Conservation (phyloP, 2,329 filamentous ascomycete species). For the Magnaporthales sp. region DNA sequence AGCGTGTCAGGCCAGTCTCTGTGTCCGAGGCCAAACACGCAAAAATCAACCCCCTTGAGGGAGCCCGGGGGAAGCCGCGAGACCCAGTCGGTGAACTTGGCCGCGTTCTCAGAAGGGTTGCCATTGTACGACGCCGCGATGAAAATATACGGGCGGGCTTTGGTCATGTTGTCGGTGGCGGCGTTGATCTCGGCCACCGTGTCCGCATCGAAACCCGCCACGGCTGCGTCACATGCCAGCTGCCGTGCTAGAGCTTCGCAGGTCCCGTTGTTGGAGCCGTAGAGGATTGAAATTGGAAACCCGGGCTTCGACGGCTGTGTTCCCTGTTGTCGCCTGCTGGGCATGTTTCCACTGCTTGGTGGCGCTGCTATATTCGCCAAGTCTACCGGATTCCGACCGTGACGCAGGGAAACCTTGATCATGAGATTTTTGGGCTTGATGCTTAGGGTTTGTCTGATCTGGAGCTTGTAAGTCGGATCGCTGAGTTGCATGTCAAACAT, state of each 20-base stretch:
- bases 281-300: slow-evolving; percentile 50
- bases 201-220: slow-evolving; percentile 48
- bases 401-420: slow-evolving; percentile 50
- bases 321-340: too few relatives aligned
- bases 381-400: slow-evolving; percentile 41
- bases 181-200: slow-evolving; percentile 47
- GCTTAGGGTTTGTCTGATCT: slow-evolving; percentile 44
- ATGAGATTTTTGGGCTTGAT: slow-evolving; percentile 53
- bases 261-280: slow-evolving; percentile 66
- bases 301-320: slow-evolving; percentile 11
- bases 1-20: slow-evolving; percentile 51
- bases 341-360: neutral
- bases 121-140: slow-evolving; percentile 65
- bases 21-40: slow-evolving; percentile 59
- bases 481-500: slow-evolving; percentile 60
- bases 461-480: slow-evolving; percentile 53
- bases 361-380: slow-evolving; percentile 17
- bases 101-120: slow-evolving; percentile 61
- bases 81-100: slow-evolving; percentile 45
- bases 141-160: slow-evolving; percentile 42
- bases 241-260: slow-evolving; percentile 59
- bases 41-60: slow-evolving; percentile 50
- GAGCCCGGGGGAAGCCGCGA: slow-evolving; percentile 21
- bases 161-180: slow-evolving; percentile 50
- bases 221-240: slow-evolving; percentile 47